Conservation (phyloP, 108 stramenopile species). For the Aurantiochytrium sp. region DNA sequence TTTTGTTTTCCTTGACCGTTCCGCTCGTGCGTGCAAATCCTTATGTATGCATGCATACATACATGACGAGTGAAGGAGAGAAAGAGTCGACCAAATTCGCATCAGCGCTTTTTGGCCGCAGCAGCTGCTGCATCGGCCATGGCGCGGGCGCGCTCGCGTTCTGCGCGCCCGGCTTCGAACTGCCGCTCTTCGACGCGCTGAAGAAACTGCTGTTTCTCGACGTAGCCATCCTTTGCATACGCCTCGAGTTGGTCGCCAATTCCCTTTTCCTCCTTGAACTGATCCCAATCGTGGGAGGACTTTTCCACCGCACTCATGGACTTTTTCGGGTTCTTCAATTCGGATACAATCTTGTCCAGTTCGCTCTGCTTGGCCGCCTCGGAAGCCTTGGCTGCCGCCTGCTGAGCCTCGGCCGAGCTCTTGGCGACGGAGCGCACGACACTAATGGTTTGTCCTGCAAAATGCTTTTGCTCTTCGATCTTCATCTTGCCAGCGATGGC, state of each 20-base stretch:
- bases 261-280: constrained; percentile 7
- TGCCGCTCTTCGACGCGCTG: not conserved
- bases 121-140: not conserved
- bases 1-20: too few relatives aligned
- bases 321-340: not conserved
- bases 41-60: too few relatives aligned
- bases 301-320: not conserved
- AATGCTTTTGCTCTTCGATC: not conserved
- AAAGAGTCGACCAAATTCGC: not conserved
- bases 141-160: constrained; percentile 4
- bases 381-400: not conserved
- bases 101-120: not conserved
- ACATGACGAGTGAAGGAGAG: too few relatives aligned
- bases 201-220: constrained; percentile 10
- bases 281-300: constrained; percentile 1
- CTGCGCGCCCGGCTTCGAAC: not conserved
- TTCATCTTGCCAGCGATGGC: not conserved
- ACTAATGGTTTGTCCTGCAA: not conserved
- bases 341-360: not conserved
- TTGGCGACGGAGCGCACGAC: not conserved
- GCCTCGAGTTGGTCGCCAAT: not conserved
- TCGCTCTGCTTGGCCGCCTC: not conserved
- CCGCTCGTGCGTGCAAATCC: too few relatives aligned
- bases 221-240: constrained; percentile 10
- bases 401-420: not conserved